Conservation (phyloP, 768 basidiomycete species). For the Phlebiopsis flavidoalba region DNA sequence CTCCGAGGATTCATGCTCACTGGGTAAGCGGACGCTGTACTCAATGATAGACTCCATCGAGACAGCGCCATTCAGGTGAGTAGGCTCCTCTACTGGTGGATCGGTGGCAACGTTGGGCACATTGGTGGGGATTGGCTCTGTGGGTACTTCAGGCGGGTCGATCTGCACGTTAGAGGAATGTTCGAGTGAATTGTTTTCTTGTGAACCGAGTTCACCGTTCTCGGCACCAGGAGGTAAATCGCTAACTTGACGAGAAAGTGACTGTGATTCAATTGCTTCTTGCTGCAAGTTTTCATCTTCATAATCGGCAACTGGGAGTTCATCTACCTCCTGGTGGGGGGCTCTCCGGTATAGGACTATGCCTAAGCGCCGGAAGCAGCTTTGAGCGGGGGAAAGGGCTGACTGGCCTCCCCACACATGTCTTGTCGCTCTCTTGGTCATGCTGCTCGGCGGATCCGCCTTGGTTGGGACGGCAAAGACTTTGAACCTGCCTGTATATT, state of each 20-base stretch:
- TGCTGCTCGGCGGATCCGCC: conserved; percentile 58
- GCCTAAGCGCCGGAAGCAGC: background rate
- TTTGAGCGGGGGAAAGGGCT: conserved; percentile 49
- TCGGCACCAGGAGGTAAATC: background rate
- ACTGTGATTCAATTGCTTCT: background rate
- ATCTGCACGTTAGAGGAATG: too few species aligned
- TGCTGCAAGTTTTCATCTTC: background rate
- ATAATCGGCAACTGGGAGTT: conserved; percentile 2
- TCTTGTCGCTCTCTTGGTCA: conserved; percentile 44
- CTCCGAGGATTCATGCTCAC: background rate
- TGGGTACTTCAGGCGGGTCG: too few species aligned
- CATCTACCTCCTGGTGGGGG: background rate
- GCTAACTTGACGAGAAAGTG: background rate
- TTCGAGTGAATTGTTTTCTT: too few species aligned
- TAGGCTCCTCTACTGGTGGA: background rate
- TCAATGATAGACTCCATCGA: background rate
- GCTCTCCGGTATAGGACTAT: conserved; percentile 6
- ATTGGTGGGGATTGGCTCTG: too few species aligned
- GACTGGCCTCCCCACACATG: conserved; percentile 63
- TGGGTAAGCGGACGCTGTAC: background rate
- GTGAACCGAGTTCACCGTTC: background rate
- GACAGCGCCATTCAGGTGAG: background rate
- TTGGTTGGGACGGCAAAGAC: conserved; percentile 56
- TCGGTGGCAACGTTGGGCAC: background rate
- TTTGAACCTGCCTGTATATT: conserved; percentile 65